Evolutionary conservation across 176 grass and related monocot genomes (phyloP), one percentile per base, ranked within the genome.

Genomic region (Eremochloa ophiuroides): DNA sequence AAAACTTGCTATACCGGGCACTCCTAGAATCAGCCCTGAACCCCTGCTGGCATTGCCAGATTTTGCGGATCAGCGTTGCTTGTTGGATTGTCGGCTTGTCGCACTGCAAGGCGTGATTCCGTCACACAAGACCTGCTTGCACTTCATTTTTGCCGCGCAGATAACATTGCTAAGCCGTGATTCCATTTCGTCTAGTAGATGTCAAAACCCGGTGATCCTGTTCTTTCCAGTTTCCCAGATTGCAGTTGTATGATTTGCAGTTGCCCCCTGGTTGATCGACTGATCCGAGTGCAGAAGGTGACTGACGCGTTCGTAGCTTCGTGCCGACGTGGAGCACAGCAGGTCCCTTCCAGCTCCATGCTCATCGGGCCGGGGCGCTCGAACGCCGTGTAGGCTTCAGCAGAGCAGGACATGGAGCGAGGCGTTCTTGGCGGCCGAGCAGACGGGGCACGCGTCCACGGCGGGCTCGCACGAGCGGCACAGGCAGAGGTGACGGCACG

Each of bases 401-500:
- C 23, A 29, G 46, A 82, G 8, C 13, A 78, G 67, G 18, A 93
- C 76, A 17, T 72, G 64, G 37, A 94, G 60, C 20, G 56, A 86
- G 62, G 79, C 79, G 59, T 84, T 86, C 58, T 88, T 91, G 18
- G 50, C 13, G 27, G 82, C 59, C 0, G 51, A 28, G 65, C 91
- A 94, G 7, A 88, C 59, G 9, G 91, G 91, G 74, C 92, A 91
- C 29, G 83, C 28, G 16, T 74, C 56, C 38, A 44, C 38, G 28
- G 68, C 34, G 8, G 64, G n/a, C 11, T 85, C 85, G 70, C 92
- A 91, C 6, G 38, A 37, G 44, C 17, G 29, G 75, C 92, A 91
- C n/a, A 91, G 43, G 89, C 80, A 86, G 1, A 94, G 75, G 76
- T 94, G 92, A 26, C 85, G 40, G 74, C 92, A 94, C 12, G 92